Evolutionary conservation across 805 yeast genomes (phyloP).

Genomic region (Candida endomychidarum): DNA sequence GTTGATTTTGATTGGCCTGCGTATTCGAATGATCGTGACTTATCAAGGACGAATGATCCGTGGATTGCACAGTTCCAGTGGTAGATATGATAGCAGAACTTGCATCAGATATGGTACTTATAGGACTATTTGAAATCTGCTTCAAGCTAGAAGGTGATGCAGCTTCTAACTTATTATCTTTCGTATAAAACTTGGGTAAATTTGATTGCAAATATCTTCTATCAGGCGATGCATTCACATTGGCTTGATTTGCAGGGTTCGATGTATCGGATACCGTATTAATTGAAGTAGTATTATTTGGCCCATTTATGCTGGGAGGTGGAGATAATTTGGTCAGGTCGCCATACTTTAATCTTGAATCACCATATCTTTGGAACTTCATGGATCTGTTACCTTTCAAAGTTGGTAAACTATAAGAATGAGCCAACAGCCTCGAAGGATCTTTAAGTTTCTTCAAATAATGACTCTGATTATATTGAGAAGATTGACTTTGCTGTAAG

Average conservation of each 20-base stretch:
- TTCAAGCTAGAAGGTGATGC: conserved; percentile 12
- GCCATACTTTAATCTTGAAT: conserved; percentile 11
- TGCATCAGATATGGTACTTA: conserved; percentile 26
- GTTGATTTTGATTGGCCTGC: neutral
- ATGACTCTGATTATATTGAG: neutral
- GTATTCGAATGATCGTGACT: conserved; percentile 16
- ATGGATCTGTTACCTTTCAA: conserved; percentile 14
- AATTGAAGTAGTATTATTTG: conserved; percentile 1
- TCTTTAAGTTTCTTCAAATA: conserved; percentile 2
- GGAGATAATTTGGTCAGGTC: conserved; percentile 13
- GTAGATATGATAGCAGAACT: conserved; percentile 30
- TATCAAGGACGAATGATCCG: conserved; percentile 27
- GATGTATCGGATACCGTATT: neutral
- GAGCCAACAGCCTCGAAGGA: conserved; percentile 18
- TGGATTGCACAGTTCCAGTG: conserved; percentile 28
- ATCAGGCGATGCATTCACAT: neutral
- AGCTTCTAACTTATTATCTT: conserved; percentile 15
- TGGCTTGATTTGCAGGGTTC: neutral
- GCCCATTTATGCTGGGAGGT: conserved; percentile 11
- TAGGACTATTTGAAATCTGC: conserved; percentile 25
- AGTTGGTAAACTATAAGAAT: conserved; percentile 29
- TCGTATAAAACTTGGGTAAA: conserved; percentile 8
- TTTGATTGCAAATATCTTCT: neutral
- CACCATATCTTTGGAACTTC: conserved; percentile 13
- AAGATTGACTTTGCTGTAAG: neutral